Base-by-base conservation (phyloP, 2,329 filamentous ascomycete species). In the Xylariaceae sp. region DNA sequence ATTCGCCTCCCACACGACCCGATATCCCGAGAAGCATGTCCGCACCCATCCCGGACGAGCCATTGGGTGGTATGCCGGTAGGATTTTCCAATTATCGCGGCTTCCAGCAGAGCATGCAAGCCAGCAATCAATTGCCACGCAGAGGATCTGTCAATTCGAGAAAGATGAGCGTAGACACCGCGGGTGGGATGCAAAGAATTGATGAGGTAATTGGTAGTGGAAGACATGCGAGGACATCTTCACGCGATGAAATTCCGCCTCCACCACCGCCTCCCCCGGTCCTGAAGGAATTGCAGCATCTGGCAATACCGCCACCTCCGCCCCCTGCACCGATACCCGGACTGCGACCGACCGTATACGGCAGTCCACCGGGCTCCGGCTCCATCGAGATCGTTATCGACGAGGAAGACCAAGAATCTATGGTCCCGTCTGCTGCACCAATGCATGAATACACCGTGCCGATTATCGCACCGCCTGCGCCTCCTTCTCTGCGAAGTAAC, bases 351-450 rank as follows among this genome's bases (percentile, higher is more conserved):
- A 73, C 74, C 6, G 69, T 79, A 51, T 76, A 78, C 62, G 71
- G 73, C 37, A 77, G 60, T 39, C 59, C 77, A 1, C 65, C 77
- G 13, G 78, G 77, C 6, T 80, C 82, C 0, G 83, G 81, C 3
- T 80, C 84, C 67, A 86, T 88, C 64, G 84, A 88, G 69, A 85
- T 88, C 61, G 83, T 88, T 53, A 85, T 85, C 80, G 84, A 87
- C 64, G 82, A 85, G 1, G 81, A 84, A 4, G 78, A 82, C 15
- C 65, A 69, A 57, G 41, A 61, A 57, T 11, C 37, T 1, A 15
- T 23, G 17, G 35, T 64, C 2, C 65, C 73, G 10, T 63, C 69
- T 10, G 74, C 73, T 7, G 70, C 72, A 1, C 75, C 74, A 1
- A 74, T 76, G 52, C 66, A 68, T 59, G 78, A 80, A 60, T 69